These are phyloP conservation scores for Clohesyomyces aquaticus DNA, from an alignment of 495 filamentous ascomycete genomes.

Conservation along the genomic window DNA sequence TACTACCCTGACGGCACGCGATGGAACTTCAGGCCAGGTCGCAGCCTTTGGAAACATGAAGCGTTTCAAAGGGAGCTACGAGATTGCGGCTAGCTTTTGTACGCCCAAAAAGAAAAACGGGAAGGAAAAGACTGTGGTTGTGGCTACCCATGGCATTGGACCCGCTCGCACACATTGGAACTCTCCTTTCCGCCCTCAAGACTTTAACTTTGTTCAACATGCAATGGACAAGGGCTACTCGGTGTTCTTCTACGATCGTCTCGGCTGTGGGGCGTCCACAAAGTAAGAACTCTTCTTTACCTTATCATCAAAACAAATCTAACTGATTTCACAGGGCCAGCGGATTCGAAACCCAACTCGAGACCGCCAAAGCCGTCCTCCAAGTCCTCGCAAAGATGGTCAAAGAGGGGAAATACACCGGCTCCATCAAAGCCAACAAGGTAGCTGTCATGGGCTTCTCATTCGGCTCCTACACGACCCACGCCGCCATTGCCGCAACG, in stretches of 20 bases:
- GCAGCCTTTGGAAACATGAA: slow-evolving; percentile 15
- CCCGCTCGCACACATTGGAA: slow-evolving; percentile 39
- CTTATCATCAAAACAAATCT: not conserved
- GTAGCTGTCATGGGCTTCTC: slow-evolving; percentile 35
- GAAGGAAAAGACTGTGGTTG: slow-evolving; percentile 36
- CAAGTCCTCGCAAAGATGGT: slow-evolving; percentile 35
- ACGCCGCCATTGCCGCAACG: slow-evolving; percentile 30
- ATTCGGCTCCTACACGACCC: slow-evolving; percentile 36
- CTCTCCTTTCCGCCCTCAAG: slow-evolving; percentile 31
- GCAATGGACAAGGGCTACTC: slow-evolving; percentile 34
- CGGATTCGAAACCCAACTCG: slow-evolving; percentile 23
- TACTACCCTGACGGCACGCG: slow-evolving; percentile 20
- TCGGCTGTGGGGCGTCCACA: slow-evolving; percentile 34
- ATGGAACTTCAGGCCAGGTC: slow-evolving; percentile 14
- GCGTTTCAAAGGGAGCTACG: slow-evolving; percentile 24
- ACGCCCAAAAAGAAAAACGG: slow-evolving; percentile 31
- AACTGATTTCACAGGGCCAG: slow-evolving; percentile 1
- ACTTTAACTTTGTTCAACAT: slow-evolving; percentile 39
- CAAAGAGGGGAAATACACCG: slow-evolving; percentile 42
- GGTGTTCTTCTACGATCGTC: slow-evolving; percentile 39
- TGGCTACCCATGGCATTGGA: slow-evolving; percentile 40
- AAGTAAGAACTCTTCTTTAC: slow-evolving; percentile 16
- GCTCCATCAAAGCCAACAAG: slow-evolving; percentile 21
- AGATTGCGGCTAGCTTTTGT: slow-evolving; percentile 40
- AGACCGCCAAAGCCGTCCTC: slow-evolving; percentile 36